Evolutionary conservation across 306 rosid species (phyloP), one percentile per base, ranked within the genome.

Genomic region (Lathyrus oleraceus): DNA sequence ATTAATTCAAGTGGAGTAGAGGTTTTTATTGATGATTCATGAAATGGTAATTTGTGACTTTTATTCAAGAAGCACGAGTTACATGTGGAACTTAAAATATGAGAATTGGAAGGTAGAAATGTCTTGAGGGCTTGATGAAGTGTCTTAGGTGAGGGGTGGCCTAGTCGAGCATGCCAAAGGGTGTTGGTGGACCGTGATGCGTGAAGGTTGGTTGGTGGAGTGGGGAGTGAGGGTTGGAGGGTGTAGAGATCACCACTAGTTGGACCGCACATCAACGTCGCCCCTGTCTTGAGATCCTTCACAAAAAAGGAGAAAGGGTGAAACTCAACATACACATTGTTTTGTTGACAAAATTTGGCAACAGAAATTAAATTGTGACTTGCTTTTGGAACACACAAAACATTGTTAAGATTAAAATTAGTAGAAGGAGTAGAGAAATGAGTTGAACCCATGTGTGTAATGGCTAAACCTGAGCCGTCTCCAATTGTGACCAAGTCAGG

Each of bases 311-410:
- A 21, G 2, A 21, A n/a, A n/a, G n/a, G n/a, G n/a, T n/a, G n/a
- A n/a, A n/a, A n/a, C n/a, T n/a, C n/a, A n/a, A n/a, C n/a, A n/a
- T n/a, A n/a, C n/a, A n/a, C n/a, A n/a, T n/a, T n/a, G n/a, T n/a
- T n/a, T n/a, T n/a, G n/a, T n/a, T n/a, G n/a, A n/a, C n/a, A n/a
- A n/a, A n/a, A n/a, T n/a, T n/a, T n/a, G n/a, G n/a, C n/a, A n/a
- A n/a, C n/a, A n/a, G n/a, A n/a, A n/a, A n/a, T n/a, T n/a, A n/a
- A n/a, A n/a, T n/a, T 47, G 0, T 47, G 52, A n/a, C 52, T 47
- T 47, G 52, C 52, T 47, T 47, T 47, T 47, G 52, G 52, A n/a
- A 47, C 52, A 47, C 52, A 47, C 52, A 13, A 44, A 47, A 47
- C 52, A 47, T 47, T 47, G 1, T 47, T n/a, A 15, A 47, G 52